Evolutionary conservation across 371 early-diverging fungal genomes (phyloP), one percentile per base, ranked within the genome.

Genomic region (Lichtheimia ornata): DNA sequence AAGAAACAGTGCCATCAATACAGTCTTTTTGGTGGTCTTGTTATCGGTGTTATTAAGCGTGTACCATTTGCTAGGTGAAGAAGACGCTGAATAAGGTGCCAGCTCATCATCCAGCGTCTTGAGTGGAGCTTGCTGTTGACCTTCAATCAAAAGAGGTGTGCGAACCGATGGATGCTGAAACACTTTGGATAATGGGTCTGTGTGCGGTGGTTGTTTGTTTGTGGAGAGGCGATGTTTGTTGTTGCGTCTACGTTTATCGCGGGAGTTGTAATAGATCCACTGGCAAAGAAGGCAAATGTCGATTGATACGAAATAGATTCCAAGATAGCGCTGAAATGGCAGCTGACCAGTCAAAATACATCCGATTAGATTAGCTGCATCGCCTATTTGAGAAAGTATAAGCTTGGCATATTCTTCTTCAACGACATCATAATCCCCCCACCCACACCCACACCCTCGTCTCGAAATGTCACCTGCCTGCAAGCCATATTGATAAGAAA

Each of bases 341-440:
- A 86, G 81, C 71, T 91, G 91, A 49, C 83, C 60, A 12, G 91
- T 90, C 64, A 91, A 70, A 5, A 89, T 57, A 25, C 89, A 81
- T 15, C 91, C 93, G 45, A 87, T 66, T 6, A 91, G 74, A 66
- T 91, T 91, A 25, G 84, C 73, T 45, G 84, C 45, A 62, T 92
- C 93, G 35, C 91, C 92, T 77, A 69, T 42, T 40, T 42, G 41
- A 13, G 43, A 41, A 28, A 49, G 41, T 15, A 50, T 50, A 51
- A 51, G 35, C 35, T 35, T 35, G 35, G 35, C 35, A 9, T 35
- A 35, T 35, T 35, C 35, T 35, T 35, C 35, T 22, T 22, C 22
- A 22, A 35, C 35, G 35, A 35, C 35, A 35, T 35, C 35, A 35
- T 35, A 35, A 2, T 9, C 35, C 35, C 2, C 28, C 28, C 35